phyloP scores from a whole-genome alignment of 768 basidiomycete species.

The Serendipita vermifera region DNA sequence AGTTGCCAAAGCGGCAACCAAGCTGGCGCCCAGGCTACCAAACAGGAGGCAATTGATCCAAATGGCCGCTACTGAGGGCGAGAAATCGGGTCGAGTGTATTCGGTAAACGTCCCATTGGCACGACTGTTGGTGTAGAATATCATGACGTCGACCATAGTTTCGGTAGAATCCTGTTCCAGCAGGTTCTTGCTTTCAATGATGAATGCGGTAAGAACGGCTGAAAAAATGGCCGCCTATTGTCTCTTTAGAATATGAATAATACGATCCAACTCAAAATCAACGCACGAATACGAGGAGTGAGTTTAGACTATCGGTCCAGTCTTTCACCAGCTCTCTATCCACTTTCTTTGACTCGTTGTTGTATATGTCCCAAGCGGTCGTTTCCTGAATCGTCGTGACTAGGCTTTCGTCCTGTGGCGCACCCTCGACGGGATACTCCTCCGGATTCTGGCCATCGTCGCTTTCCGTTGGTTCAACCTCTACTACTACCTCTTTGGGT shows the following conservation, averaged over 20 bases:
- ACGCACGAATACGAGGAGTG: not conserved
- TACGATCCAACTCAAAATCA: not conserved
- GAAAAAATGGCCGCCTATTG: not conserved
- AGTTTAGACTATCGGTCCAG: not conserved
- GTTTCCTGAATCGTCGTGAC: no score
- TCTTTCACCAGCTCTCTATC: not conserved
- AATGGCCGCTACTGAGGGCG: not conserved
- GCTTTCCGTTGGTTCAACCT: no score
- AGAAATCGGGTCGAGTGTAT: not conserved
- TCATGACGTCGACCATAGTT: not conserved
- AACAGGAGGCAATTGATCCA: not conserved
- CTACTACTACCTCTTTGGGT: no score
- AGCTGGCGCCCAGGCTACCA: not conserved
- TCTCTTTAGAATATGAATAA: not conserved
- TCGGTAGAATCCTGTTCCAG: not conserved
- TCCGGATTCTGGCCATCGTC: no score
- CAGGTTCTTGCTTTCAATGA: not conserved
- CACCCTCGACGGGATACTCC: no score
- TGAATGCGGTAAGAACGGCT: not conserved
- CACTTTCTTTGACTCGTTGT: not conserved
- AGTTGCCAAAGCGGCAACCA: not conserved
- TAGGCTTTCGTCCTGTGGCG: no score
- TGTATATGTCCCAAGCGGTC: not conserved
- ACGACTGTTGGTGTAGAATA: not conserved
- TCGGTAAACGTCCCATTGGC: not conserved